These are phyloP conservation scores for Aspergillus ochraceus DNA, from an alignment of 2,329 filamentous ascomycete genomes.

Conservation along the genomic window DNA sequence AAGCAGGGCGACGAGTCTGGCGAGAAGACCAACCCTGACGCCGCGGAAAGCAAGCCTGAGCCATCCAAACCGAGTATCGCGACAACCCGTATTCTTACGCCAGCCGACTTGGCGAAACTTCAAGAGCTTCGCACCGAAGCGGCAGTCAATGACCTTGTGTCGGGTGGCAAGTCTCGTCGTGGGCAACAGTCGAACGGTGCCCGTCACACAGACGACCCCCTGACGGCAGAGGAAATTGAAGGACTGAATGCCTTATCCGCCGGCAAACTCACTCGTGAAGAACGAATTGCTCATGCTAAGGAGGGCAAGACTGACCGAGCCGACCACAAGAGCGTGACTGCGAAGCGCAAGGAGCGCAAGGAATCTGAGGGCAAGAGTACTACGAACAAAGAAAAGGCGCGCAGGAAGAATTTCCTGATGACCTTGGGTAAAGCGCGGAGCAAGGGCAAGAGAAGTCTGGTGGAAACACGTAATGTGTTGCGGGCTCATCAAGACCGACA, in stretches of 20 bases:
- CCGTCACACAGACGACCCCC: conserved; percentile 78
- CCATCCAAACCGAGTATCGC: conserved; percentile 61
- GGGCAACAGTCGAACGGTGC: conserved; percentile 48
- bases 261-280: conserved; percentile 84
- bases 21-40: conserved; percentile 44
- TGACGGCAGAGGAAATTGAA: conserved; percentile 91
- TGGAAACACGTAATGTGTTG: conserved; percentile 78
- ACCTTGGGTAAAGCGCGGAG: conserved; percentile 92
- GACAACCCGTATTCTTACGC: conserved; percentile 91
- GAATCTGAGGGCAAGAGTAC: conserved; percentile 87
- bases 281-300: conserved; percentile 78
- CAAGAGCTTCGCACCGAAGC: conserved; percentile 79
- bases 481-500: conserved; percentile 78
- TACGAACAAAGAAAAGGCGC: conserved; percentile 94
- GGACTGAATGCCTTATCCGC: conserved; percentile 70
- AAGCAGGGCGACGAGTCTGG: conserved; percentile 49
- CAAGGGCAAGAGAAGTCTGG: conserved; percentile 92
- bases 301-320: conserved; percentile 76
- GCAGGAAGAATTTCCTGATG: conserved; percentile 99
- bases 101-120: conserved; percentile 92
- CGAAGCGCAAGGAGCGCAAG: conserved; percentile 84
- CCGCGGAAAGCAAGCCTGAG: conserved; percentile 22
- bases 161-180: conserved; percentile 44
- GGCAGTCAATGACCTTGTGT: conserved; percentile 64
- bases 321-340: conserved; percentile 83